Evolutionary conservation across 2,329 filamentous ascomycete species (phyloP).

Genomic region (Ophioceras dolichostomum): DNA sequence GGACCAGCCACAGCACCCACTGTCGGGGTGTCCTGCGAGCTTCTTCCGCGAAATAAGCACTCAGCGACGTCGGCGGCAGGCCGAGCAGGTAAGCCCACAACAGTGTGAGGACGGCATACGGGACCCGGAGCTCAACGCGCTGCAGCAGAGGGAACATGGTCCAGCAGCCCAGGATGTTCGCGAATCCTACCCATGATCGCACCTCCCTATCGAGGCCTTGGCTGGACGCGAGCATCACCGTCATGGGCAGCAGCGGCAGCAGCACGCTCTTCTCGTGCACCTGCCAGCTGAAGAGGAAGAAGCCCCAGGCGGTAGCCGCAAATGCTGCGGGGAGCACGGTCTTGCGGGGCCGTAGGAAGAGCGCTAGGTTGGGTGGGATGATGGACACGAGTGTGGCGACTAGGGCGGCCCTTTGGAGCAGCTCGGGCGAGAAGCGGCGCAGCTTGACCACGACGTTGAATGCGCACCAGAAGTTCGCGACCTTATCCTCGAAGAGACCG

Average conservation of each 20-base stretch:
- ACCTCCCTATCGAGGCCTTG: slow-evolving; percentile 65
- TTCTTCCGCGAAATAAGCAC: slow-evolving; percentile 49
- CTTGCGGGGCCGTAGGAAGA: slow-evolving; percentile 69
- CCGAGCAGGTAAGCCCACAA: slow-evolving; percentile 90
- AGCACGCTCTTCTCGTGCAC: slow-evolving; percentile 97
- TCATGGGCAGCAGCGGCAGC: slow-evolving; percentile 87
- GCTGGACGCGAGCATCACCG: slow-evolving; percentile 66
- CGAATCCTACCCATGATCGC: slow-evolving; percentile 90
- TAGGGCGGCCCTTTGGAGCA: slow-evolving; percentile 68
- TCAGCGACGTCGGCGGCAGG: slow-evolving; percentile 64
- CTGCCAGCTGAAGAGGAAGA: slow-evolving; percentile 96
- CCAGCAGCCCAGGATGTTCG: slow-evolving; percentile 80
- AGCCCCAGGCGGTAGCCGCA: slow-evolving; percentile 82
- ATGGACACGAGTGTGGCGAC: slow-evolving; percentile 65
- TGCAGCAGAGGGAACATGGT: slow-evolving; percentile 87
- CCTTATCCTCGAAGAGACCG: slow-evolving; percentile 97
- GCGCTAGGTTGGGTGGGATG: slow-evolving; percentile 62
- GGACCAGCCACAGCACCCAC: slow-evolving; percentile 54
- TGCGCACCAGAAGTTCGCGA: slow-evolving; percentile 96
- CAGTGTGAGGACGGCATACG: slow-evolving; percentile 73
- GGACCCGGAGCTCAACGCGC: slow-evolving; percentile 70
- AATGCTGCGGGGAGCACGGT: slow-evolving; percentile 69
- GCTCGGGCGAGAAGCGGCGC: slow-evolving; percentile 53
- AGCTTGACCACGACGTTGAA: slow-evolving; percentile 85
- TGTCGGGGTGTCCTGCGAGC: slow-evolving; percentile 27